Percentiles rank a stretch among this genome's conserved stretches.
These are phyloP conservation scores for Epichloe uncinata DNA, from an alignment of 2,329 filamentous ascomycete species.

Conservation along the genomic window DNA sequence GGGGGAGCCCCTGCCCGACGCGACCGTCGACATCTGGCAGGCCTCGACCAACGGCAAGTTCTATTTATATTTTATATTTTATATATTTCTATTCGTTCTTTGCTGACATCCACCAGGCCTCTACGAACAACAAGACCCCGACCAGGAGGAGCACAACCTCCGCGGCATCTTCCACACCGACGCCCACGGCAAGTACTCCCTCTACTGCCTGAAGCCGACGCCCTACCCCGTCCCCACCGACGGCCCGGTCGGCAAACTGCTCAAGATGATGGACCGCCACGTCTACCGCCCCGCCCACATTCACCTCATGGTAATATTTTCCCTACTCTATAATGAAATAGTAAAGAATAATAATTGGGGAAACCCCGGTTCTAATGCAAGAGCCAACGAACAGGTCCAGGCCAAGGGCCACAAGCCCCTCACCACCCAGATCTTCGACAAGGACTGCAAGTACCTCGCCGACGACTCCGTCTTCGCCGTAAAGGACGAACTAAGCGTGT, in stretches of 20 bases:
- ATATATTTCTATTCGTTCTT: too few species aligned
- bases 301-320: slow-evolving; percentile 45
- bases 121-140: slow-evolving; percentile 61
- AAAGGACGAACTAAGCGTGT: slow-evolving; percentile 34
- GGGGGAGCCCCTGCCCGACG: slow-evolving; percentile 49
- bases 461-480: slow-evolving; percentile 41
- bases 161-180: slow-evolving; percentile 60
- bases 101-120: slow-evolving; percentile 22
- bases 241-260: slow-evolving; percentile 39
- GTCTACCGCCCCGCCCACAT: slow-evolving; percentile 46
- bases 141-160: slow-evolving; percentile 60
- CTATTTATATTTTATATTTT: too few species aligned
- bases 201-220: slow-evolving; percentile 48
- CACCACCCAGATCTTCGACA: slow-evolving; percentile 63
- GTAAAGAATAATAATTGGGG: too few species aligned
- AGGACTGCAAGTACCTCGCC: slow-evolving; percentile 45
- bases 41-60: slow-evolving; percentile 56
- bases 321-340: too few species aligned
- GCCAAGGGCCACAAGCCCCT: slow-evolving; percentile 51
- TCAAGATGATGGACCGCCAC: slow-evolving; percentile 41
- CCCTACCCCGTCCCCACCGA: slow-evolving; percentile 37
- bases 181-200: slow-evolving; percentile 46
- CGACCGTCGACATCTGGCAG: slow-evolving; percentile 67
- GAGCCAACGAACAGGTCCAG: slow-evolving; percentile 20
- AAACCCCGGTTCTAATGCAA: neutral